phyloP scores from a whole-genome alignment of 2,329 filamentous ascomycete species.

The Dactylellina cionopaga region DNA sequence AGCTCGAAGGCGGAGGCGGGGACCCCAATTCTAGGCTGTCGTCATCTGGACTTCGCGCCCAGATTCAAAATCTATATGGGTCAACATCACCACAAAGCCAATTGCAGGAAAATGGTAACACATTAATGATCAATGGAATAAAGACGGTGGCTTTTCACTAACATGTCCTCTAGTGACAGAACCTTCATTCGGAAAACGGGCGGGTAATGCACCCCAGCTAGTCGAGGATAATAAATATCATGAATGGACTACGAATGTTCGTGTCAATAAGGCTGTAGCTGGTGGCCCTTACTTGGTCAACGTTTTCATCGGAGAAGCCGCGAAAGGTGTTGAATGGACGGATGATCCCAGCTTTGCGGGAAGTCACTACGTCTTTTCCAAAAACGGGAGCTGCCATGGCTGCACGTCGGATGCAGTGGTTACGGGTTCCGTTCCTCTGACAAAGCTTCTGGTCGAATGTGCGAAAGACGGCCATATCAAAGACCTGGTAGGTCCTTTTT shows the following conservation, averaged over 20 bases:
- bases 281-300: constrained; percentile 35
- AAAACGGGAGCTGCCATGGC: constrained; percentile 29
- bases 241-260: constrained; percentile 46
- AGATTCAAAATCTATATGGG: constrained; percentile 41
- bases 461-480: constrained; percentile 18
- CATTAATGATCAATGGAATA: not conserved
- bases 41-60: constrained; percentile 8
- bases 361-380: constrained; percentile 44
- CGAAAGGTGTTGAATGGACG: constrained; percentile 27
- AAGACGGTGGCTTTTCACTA: not conserved
- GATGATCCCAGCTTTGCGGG: constrained; percentile 40
- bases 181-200: not conserved
- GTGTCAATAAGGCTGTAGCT: constrained; percentile 29
- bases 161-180: not conserved
- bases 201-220: not conserved
- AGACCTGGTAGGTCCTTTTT: constrained; percentile 17
- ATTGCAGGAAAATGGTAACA: constrained; percentile 16
- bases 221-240: constrained; percentile 29
- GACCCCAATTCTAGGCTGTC: constrained; percentile 12
- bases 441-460: constrained; percentile 25
- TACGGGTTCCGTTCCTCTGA: constrained; percentile 39
- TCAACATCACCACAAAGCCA: constrained; percentile 33
- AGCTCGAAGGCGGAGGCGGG: constrained; percentile 11
- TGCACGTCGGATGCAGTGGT: constrained; percentile 25
- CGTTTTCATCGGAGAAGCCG: constrained; percentile 27